phyloP scores from a whole-genome alignment of 208 protist species.

The Phytomonas francai region DNA sequence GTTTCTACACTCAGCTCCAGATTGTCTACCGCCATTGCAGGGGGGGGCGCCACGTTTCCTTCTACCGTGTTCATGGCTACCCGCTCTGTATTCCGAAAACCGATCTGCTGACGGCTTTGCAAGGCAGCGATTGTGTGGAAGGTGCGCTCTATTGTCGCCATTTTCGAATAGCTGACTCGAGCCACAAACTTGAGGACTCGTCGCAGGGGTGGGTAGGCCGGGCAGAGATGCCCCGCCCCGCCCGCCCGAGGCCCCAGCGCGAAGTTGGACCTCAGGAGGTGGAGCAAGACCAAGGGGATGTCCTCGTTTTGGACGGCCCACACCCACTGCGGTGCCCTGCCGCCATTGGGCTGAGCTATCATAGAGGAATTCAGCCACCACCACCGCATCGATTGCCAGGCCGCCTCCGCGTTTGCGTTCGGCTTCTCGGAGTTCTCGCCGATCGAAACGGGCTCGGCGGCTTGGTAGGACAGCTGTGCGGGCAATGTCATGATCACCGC shows the following conservation, averaged over 20 bases:
- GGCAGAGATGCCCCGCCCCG: neutral
- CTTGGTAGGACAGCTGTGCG: conserved; percentile 3
- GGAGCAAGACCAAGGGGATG: conserved; percentile 18
- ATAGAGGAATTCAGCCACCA: conserved; percentile 16
- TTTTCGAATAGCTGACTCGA: conserved; percentile 6
- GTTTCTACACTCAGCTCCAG: neutral
- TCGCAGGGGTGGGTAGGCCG: conserved; percentile 25
- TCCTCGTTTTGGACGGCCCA: neutral
- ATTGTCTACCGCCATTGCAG: neutral
- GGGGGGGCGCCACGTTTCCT: neutral
- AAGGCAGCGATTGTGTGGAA: conserved; percentile 50
- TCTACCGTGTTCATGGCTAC: neutral
- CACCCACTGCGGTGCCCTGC: neutral
- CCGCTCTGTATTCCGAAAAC: neutral
- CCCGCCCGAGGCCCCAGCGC: conserved; percentile 5
- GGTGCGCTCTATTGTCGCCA: conserved; percentile 27
- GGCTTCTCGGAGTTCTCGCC: neutral
- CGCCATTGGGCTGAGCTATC: neutral
- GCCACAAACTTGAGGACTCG: conserved; percentile 27
- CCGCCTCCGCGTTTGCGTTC: neutral
- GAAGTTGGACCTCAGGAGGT: conserved; percentile 31
- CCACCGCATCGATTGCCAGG: conserved; percentile 16
- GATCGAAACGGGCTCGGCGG: neutral
- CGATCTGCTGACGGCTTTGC: conserved; percentile 12
- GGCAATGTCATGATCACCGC: conserved; percentile 28